Percentiles rank a stretch among this genome's conserved stretches.
Evolutionary conservation across 495 filamentous ascomycete species (phyloP).

Genomic region (Penicillium odoratum): DNA sequence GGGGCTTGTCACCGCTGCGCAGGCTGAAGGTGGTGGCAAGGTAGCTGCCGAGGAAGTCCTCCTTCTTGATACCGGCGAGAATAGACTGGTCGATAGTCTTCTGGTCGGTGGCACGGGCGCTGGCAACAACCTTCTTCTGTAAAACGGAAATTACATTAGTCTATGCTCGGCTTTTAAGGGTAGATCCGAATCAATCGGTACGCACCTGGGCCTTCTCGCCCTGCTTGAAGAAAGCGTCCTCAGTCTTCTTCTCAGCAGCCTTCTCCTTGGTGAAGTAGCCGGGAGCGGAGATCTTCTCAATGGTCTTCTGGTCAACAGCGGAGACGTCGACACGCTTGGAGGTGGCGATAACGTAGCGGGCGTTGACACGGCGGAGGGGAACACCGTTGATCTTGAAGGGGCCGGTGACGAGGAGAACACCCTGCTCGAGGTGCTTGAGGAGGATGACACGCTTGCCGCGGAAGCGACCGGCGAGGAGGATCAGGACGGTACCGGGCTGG

Average conservation of each 20-base stretch:
- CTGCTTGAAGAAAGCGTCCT: constrained; percentile 97
- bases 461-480: constrained; percentile 99
- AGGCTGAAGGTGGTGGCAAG: constrained; percentile 91
- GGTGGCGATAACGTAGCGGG: constrained; percentile 98
- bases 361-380: constrained; percentile 94
- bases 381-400: constrained; percentile 99
- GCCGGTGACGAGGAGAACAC: constrained; percentile 97
- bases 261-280: constrained; percentile 98
- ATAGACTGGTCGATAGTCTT: constrained; percentile 95
- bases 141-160: constrained; percentile 24
- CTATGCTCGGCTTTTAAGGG: background rate
- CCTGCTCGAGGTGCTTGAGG: constrained; percentile 93
- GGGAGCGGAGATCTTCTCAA: constrained; percentile 79
- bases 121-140: constrained; percentile 94
- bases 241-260: constrained; percentile 85
- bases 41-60: constrained; percentile 83
- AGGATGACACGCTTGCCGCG: constrained; percentile 99
- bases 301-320: constrained; percentile 75
- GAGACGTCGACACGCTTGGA: constrained; percentile 82
- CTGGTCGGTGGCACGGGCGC: constrained; percentile 90
- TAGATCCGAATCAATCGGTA: constrained; percentile 15
- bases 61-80: constrained; percentile 92
- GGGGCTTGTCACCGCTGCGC: constrained; percentile 96
- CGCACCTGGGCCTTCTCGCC: constrained; percentile 94
- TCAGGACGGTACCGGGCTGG: constrained; percentile 89